Conservation (phyloP, 2,329 filamentous ascomycete genomes). For the Fusarium sp. region DNA sequence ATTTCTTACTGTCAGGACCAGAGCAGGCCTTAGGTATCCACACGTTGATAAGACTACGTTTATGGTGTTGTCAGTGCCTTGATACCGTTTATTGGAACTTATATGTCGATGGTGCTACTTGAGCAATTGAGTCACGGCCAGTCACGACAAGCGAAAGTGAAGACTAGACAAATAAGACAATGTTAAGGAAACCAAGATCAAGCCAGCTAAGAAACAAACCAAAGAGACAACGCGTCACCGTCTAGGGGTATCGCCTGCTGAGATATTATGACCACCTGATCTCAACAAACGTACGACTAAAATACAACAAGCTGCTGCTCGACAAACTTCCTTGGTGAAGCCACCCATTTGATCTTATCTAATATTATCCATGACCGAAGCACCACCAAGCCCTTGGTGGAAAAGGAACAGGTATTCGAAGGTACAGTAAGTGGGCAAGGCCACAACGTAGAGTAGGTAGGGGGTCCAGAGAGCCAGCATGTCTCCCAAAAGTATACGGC, state of each 20-base stretch:
- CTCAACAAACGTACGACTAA: constrained; percentile 53
- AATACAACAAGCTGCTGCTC: constrained; percentile 55
- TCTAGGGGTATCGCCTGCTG: constrained; percentile 47
- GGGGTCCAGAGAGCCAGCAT: constrained; percentile 23
- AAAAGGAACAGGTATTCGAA: constrained; percentile 45
- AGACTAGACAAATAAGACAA: constrained; percentile 44
- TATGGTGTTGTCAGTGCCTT: background rate
- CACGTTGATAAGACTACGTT: background rate
- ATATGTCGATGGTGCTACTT: background rate
- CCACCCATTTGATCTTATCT: constrained; percentile 51
- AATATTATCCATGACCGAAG: constrained; percentile 49
- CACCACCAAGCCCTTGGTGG: constrained; percentile 48
- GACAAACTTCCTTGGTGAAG: constrained; percentile 43
- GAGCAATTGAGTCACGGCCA: background rate
- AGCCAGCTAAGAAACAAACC: constrained; percentile 53
- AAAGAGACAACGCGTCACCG: constrained; percentile 50
- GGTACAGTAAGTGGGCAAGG: constrained; percentile 43
- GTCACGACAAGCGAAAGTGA: background rate
- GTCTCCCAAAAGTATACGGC: constrained; percentile 47
- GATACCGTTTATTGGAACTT: background rate
- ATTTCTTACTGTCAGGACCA: background rate
- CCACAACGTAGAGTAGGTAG: constrained; percentile 34
- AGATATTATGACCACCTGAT: constrained; percentile 50
- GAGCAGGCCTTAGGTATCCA: background rate
- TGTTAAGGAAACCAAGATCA: constrained; percentile 52